These are phyloP conservation scores for Metschnikowia arizonensis DNA, from an alignment of 805 yeast species.

Conservation along the genomic window DNA sequence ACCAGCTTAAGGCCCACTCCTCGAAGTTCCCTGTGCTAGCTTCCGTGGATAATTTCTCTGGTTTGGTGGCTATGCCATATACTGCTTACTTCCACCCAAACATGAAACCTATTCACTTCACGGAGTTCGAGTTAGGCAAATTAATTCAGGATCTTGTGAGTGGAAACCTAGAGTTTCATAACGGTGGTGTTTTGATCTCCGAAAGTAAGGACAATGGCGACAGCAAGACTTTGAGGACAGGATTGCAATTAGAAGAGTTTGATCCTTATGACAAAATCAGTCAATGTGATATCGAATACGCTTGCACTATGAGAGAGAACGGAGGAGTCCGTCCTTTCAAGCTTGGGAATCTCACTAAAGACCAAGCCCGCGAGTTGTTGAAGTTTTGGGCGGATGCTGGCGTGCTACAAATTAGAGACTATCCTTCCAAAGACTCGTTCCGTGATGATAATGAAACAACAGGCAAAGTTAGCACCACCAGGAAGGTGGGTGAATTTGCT, in stretches of 20 bases:
- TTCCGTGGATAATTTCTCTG: constrained; percentile 72
- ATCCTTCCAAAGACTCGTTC: constrained; percentile 25
- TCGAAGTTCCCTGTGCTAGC: constrained; percentile 53
- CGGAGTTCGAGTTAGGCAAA: constrained; percentile 60
- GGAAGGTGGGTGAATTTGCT: constrained; percentile 18
- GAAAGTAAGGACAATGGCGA: constrained; percentile 51
- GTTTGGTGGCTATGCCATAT: constrained; percentile 48
- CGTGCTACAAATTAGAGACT: constrained; percentile 32
- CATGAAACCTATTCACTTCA: constrained; percentile 53
- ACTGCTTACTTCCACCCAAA: constrained; percentile 59
- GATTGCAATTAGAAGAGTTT: constrained; percentile 47
- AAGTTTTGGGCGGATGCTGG: constrained; percentile 31
- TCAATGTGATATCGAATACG: constrained; percentile 53
- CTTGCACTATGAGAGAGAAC: constrained; percentile 40
- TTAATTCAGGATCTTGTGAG: constrained; percentile 50
- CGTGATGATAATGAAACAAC: constrained; percentile 9
- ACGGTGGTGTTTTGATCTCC: constrained; percentile 65
- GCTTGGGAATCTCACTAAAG: constrained; percentile 28
- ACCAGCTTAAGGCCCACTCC: constrained; percentile 51
- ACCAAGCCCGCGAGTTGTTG: constrained; percentile 30
- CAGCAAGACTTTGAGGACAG: constrained; percentile 53
- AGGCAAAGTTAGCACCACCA: constrained; percentile 4
- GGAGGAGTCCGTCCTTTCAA: constrained; percentile 30
- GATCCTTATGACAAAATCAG: constrained; percentile 52
- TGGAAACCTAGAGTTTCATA: constrained; percentile 49